These are phyloP conservation scores for Clonostachys chloroleuca DNA, from an alignment of 2,329 filamentous ascomycete genomes.

Conservation along the genomic window DNA sequence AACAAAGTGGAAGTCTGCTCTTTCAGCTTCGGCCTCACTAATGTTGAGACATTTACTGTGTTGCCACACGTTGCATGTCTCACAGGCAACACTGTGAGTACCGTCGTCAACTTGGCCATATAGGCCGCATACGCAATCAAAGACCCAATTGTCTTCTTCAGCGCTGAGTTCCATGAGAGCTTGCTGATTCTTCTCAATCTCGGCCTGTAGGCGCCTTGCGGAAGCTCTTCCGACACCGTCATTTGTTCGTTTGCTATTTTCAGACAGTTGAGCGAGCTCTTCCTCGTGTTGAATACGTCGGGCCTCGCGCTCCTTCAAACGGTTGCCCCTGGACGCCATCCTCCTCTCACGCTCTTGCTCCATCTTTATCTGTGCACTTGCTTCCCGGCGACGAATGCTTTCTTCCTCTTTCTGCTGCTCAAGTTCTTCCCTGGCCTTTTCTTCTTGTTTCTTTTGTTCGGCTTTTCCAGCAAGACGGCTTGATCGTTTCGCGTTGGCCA, in stretches of 20 bases:
- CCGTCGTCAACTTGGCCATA: conserved; percentile 94
- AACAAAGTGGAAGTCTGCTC: conserved; percentile 82
- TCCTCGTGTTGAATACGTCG: conserved; percentile 82
- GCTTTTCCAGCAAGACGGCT: conserved; percentile 80
- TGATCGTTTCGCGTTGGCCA: conserved; percentile 92
- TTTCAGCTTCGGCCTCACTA: conserved; percentile 72
- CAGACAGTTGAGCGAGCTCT: conserved; percentile 74
- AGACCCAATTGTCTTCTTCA: conserved; percentile 87
- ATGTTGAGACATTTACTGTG: conserved; percentile 91
- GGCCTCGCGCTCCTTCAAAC: conserved; percentile 79
- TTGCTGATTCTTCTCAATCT: conserved; percentile 75
- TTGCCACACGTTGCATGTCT: conserved; percentile 93
- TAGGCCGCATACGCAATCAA: conserved; percentile 89
- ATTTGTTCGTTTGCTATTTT: conserved; percentile 61
- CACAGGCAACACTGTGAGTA: conserved; percentile 88
- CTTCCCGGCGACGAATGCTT: conserved; percentile 58
- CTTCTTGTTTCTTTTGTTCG: conserved; percentile 73
- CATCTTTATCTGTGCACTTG: conserved; percentile 51
- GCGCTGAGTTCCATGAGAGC: conserved; percentile 66
- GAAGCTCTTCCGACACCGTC: conserved; percentile 60
- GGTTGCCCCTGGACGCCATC: conserved; percentile 78
- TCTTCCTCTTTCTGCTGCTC: conserved; percentile 47
- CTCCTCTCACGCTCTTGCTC: conserved; percentile 75
- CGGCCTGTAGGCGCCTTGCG: conserved; percentile 73
- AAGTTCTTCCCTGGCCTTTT: conserved; percentile 63